Evolutionary conservation across 768 basidiomycete species (phyloP).

Genomic region (Lepiota brunneoincarnata): DNA sequence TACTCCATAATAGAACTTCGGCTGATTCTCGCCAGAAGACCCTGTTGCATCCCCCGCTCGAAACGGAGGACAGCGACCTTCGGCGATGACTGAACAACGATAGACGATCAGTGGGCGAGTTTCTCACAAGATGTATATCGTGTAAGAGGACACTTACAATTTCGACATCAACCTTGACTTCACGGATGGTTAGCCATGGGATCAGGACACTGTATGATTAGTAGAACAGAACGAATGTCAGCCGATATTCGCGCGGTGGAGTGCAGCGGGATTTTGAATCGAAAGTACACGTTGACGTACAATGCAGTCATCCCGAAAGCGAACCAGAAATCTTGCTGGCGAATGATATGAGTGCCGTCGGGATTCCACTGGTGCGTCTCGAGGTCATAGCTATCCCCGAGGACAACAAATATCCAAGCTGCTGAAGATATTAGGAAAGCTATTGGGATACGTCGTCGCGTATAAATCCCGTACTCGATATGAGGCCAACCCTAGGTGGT

Average conservation of each 20-base stretch:
- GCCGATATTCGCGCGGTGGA: not conserved
- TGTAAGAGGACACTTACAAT: slow-evolving; percentile 46
- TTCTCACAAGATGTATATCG: not conserved
- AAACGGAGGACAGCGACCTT: slow-evolving; percentile 81
- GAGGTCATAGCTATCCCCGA: slow-evolving; percentile 64
- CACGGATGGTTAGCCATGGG: slow-evolving; percentile 76
- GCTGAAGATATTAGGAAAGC: slow-evolving; percentile 8
- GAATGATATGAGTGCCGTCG: slow-evolving; percentile 53
- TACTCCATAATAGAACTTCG: slow-evolving; percentile 78
- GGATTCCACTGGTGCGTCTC: slow-evolving; percentile 57
- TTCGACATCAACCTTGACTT: slow-evolving; percentile 76
- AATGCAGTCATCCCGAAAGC: slow-evolving; percentile 70
- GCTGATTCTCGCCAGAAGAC: slow-evolving; percentile 74
- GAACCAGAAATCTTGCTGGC: slow-evolving; percentile 82
- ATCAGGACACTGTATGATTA: slow-evolving; percentile 49
- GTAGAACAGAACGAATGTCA: not conserved
- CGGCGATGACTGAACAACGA: slow-evolving; percentile 60
- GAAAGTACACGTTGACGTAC: slow-evolving; percentile 34
- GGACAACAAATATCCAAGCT: slow-evolving; percentile 70
- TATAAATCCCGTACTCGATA: slow-evolving; percentile 42
- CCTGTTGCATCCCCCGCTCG: slow-evolving; percentile 85
- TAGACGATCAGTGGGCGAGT: slow-evolving; percentile 9
- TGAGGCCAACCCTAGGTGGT: slow-evolving; percentile 39
- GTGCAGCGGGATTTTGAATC: not conserved
- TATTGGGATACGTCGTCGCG: not conserved